These are phyloP conservation scores for Arctostaphylos glauca DNA, from an alignment of 148 eudicot species.

Conservation along the genomic window DNA sequence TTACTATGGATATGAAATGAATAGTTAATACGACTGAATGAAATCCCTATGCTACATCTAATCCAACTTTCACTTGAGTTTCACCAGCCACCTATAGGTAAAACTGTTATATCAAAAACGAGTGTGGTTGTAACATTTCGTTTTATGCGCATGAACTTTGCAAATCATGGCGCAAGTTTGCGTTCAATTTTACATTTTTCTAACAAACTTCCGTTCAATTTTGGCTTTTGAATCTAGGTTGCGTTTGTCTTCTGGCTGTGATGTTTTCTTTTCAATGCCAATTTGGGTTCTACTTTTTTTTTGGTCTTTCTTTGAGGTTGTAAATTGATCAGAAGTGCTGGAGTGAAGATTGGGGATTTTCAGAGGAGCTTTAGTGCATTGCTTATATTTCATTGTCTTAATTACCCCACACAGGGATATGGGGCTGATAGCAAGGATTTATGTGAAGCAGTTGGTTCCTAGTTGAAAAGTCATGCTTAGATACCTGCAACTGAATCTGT, in stretches of 20 bases:
- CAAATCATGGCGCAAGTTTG: background rate
- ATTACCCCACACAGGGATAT: background rate
- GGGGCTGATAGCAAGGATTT: background rate
- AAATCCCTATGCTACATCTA: background rate
- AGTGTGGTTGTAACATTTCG: background rate
- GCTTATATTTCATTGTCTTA: background rate
- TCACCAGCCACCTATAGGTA: background rate
- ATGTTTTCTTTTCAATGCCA: background rate
- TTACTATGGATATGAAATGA: background rate
- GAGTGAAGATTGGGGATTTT: background rate
- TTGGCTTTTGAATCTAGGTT: background rate
- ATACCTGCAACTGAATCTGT: no score
- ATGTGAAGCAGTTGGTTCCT: background rate
- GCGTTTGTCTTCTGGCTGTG: background rate
- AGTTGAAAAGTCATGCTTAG: background rate
- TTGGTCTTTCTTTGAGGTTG: background rate
- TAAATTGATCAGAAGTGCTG: slow-evolving; percentile 3
- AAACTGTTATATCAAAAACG: background rate
- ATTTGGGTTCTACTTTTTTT: background rate
- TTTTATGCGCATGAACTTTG: background rate
- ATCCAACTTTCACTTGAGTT: background rate
- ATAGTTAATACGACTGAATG: background rate
- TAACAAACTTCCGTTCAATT: background rate
- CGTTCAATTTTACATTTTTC: background rate
- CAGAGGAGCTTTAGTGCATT: background rate